Evolutionary conservation across 495 filamentous ascomycete species (phyloP), one percentile per base, ranked within the genome.

Genomic region (Talaromyces adpressus): DNA sequence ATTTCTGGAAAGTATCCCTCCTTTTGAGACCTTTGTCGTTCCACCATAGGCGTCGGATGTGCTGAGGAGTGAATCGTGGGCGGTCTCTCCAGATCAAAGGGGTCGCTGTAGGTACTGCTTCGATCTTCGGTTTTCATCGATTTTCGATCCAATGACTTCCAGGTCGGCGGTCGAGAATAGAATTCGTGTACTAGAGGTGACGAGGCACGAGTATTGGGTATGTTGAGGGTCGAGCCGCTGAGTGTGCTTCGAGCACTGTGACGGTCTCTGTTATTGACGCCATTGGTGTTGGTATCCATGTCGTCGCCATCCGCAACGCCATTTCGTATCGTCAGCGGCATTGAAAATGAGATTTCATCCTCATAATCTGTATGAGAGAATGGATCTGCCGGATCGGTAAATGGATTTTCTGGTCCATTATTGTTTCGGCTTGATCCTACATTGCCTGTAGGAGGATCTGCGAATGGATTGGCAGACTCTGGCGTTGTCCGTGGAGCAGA

Each of bases 31-130:
- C 29, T 29, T 29, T 49, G 45, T 51, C 20, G 45, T 25, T 58
- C 56, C 7, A 36, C 30, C 56, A 36, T 36, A 20, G 56, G 56
- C 1, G 56, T 58, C 56, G 56, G 56, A 58, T 34, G 29, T 1
- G 30, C 52, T 20, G 52, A 56, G 7, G 52, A 56, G 52, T 56
- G 52, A 32, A 53, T 65, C 22, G 59, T 71, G 5, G 62, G 63
- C 7, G 84, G 82, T 27, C 78, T 73, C 58, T 88, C 85, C 1
- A 89, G 72, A 66, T 89, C 87, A 65, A 88, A 89, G 0, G 86
- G 86, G 59, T 89, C 83, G 16, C 85, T 88, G 62, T 85, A 85
- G 12, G 66, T 65, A 27, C 74, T 76, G n/a, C 63, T 64, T 8
- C 70, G 69, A 36, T 59, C 41, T 41, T 59, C 23, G 65, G 39